Conservation (phyloP, 768 basidiomycete species). For the Tricholoma furcatifolium region DNA sequence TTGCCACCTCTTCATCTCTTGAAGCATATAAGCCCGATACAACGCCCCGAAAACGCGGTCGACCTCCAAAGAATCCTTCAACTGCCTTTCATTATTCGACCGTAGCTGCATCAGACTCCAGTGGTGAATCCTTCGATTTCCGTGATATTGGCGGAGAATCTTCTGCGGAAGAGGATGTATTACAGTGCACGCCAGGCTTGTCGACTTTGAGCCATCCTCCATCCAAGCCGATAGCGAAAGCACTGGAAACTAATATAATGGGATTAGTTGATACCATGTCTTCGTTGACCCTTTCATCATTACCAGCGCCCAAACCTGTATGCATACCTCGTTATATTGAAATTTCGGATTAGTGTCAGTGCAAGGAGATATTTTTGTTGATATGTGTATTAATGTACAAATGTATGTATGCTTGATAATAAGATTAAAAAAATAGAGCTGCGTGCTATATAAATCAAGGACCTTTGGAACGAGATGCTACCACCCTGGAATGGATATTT, state of each 20-base stretch:
- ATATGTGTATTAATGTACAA: neutral
- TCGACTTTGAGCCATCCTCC: neutral
- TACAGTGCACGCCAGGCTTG: neutral
- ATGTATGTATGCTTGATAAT: neutral
- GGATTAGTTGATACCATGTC: constrained; percentile 12
- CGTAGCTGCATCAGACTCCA: constrained; percentile 11
- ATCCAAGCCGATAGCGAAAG: neutral
- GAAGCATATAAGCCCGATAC: neutral
- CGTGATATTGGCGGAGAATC: constrained; percentile 10
- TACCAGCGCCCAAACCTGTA: constrained; percentile 2
- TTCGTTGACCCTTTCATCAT: constrained; percentile 16
- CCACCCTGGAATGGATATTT: constrained; percentile 31
- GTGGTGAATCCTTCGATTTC: constrained; percentile 25
- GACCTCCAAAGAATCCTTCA: constrained; percentile 6
- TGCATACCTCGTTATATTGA: constrained; percentile 13
- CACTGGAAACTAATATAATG: neutral
- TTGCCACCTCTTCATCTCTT: neutral
- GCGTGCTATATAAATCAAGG: neutral
- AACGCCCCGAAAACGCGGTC: constrained; percentile 9
- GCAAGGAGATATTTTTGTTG: neutral
- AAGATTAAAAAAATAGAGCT: neutral
- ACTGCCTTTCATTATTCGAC: constrained; percentile 4
- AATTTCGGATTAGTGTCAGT: constrained; percentile 19
- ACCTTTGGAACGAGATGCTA: neutral
- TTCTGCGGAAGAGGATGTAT: constrained; percentile 6